Base-by-base conservation (phyloP, 805 yeast species). In the Monosporozyma unispora region DNA sequence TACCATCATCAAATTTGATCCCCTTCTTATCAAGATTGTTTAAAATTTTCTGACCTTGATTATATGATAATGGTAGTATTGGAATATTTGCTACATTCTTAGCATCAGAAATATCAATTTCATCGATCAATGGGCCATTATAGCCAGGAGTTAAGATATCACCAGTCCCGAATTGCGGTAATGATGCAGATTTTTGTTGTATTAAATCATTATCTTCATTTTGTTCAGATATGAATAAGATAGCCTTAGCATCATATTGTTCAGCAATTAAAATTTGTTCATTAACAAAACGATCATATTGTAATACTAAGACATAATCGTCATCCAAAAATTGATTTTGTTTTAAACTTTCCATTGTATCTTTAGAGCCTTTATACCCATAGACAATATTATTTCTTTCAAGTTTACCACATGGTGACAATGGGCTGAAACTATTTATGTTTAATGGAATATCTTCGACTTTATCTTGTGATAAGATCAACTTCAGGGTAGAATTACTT, bases 131-230 rank as follows among this genome's bases (percentile, higher is more conserved):
- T 0, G 82, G 72, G 4, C 62, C 62, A 22, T 51, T 46, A 81
- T 84, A 80, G 1, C 95, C 96, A 0, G 96, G 95, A 2, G 85
- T 75, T 33, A 86, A 62, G 3, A 88, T 77, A 63, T 89, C 93
- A 8, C 97, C 97, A 1, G 91, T 78, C 50, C 79, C 76, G 48
- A 67, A 67, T 49, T 82, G 79, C 0, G 82, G 74, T 33, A 78
- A 64, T 0, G 81, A 84, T 4, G 81, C 84, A 41, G 83, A 73
- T 42, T 61, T 59, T 48, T 61, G 59, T 53, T 71, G 72, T 4
- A 62, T 59, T 1, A 63, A 54, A 27, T 64, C 66, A 3, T 64
- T 63, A 45, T 63, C 61, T 3, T 58, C 59, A 4, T 52, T 56
- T 2, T 75, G 73, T 38, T 73, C 77, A 43, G 78, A 71, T 14